These are phyloP conservation scores for Boletus insuetus DNA, from an alignment of 768 basidiomycete species.

Conservation along the genomic window DNA sequence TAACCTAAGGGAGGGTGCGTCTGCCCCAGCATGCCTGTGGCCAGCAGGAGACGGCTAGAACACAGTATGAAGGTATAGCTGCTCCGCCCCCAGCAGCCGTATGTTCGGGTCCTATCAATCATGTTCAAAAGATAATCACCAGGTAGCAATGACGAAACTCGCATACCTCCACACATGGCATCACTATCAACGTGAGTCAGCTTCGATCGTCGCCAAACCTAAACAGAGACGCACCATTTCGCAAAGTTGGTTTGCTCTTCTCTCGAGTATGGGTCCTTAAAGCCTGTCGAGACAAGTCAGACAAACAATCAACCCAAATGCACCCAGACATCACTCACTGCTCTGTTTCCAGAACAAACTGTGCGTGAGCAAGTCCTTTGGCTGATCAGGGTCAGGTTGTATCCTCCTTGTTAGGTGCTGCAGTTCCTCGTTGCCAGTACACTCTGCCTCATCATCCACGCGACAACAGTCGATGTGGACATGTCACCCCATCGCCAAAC, in stretches of 20 bases:
- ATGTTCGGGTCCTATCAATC: conserved; percentile 51
- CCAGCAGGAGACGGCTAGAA: too few species aligned
- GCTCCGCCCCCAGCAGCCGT: conserved; percentile 34
- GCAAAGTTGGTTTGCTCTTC: conserved; percentile 53
- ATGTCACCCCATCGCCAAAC: conserved; percentile 54
- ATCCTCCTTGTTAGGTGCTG: conserved; percentile 46
- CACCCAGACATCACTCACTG: too few species aligned
- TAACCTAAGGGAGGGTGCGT: too few species aligned
- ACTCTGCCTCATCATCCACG: conserved; percentile 34
- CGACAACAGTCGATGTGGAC: conserved; percentile 58
- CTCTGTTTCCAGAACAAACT: conserved; percentile 55
- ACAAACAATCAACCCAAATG: too few species aligned
- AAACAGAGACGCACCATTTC: conserved; percentile 44
- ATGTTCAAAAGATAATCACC: not conserved
- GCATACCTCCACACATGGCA: conserved; percentile 42
- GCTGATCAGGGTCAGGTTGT: conserved; percentile 42
- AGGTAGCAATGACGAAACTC: not conserved
- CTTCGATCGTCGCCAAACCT: not conserved
- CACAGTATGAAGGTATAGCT: conserved; percentile 45
- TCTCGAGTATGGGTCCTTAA: conserved; percentile 61
- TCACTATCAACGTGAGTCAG: conserved; percentile 34
- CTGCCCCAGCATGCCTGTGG: too few species aligned
- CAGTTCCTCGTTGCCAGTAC: conserved; percentile 39
- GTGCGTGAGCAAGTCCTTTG: conserved; percentile 57
- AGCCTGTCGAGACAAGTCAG: conserved; percentile 35